These are phyloP conservation scores for Nissolia schottii DNA, from an alignment of 306 rosid genomes.

Conservation along the genomic window DNA sequence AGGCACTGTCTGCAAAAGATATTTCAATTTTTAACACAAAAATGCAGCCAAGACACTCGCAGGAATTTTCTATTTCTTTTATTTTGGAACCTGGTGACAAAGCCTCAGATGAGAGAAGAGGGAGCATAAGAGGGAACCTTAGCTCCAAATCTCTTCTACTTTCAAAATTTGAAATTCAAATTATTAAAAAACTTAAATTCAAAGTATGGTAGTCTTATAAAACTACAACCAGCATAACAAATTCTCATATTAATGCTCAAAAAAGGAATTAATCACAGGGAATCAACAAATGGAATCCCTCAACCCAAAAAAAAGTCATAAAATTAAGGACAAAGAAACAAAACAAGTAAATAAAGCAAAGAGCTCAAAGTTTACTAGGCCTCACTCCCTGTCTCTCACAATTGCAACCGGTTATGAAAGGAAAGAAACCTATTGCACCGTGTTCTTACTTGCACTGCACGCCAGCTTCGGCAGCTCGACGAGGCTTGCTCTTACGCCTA, in stretches of 20 bases:
- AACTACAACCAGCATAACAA: conserved; percentile 44
- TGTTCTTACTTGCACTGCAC: conserved; percentile 73
- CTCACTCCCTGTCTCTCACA: conserved; percentile 41
- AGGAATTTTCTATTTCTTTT: conserved; percentile 4
- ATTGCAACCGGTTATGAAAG: conserved; percentile 25
- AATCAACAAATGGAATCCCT: conserved; percentile 38
- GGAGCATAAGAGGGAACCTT: background rate
- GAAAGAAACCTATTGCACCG: conserved; percentile 34
- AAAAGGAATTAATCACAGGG: conserved; percentile 29
- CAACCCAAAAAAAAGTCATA: conserved; percentile 18
- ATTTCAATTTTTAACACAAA: background rate
- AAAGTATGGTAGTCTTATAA: conserved; percentile 26
- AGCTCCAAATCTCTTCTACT: no score
- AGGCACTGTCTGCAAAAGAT: background rate
- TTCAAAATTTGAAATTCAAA: conserved; percentile 15
- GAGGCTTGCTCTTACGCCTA: conserved; percentile 83
- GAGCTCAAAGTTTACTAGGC: conserved; percentile 42
- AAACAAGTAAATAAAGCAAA: conserved; percentile 31
- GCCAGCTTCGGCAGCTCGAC: conserved; percentile 88
- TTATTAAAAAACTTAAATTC: conserved; percentile 9
- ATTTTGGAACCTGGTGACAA: background rate
- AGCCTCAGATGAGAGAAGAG: background rate
- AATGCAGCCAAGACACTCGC: background rate
- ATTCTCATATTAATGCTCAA: conserved; percentile 46
- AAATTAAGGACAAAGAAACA: conserved; percentile 37